These are phyloP conservation scores for Salisapilia sapeloensis DNA, from an alignment of 352 stramenopile genomes.

Conservation along the genomic window DNA sequence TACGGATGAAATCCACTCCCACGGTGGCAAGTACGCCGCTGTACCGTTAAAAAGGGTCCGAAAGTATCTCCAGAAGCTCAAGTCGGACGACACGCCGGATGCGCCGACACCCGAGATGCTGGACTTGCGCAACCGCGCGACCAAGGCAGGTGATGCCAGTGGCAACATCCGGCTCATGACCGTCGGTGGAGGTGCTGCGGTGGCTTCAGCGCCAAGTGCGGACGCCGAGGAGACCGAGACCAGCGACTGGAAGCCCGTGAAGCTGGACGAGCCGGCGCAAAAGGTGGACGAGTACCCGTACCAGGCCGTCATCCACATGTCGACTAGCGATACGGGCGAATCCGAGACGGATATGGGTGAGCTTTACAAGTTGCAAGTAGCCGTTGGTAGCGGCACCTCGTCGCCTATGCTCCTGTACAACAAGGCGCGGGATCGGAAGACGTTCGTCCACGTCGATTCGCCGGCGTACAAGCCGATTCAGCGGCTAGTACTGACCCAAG, in stretches of 20 bases:
- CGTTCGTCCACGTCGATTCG: constrained; percentile 72
- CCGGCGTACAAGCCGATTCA: constrained; percentile 55
- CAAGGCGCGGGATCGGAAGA: constrained; percentile 73
- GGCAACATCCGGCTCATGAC: constrained; percentile 64
- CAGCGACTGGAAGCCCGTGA: constrained; percentile 58
- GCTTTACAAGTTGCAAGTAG: constrained; percentile 85
- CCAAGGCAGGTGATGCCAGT: constrained; percentile 12
- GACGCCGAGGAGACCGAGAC: constrained; percentile 6
- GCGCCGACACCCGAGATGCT: constrained; percentile 2
- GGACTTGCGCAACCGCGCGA: neutral
- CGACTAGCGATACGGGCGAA: constrained; percentile 42
- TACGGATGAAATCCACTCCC: constrained; percentile 52
- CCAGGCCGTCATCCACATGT: constrained; percentile 78
- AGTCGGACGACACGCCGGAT: constrained; percentile 18
- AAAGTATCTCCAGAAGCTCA: constrained; percentile 76
- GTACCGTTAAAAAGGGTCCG: constrained; percentile 71
- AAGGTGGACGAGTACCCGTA: constrained; percentile 68
- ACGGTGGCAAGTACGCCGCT: constrained; percentile 59
- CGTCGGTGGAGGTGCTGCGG: no score
- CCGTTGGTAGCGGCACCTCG: constrained; percentile 43
- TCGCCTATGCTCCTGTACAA: constrained; percentile 83
- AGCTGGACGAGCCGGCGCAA: constrained; percentile 63
- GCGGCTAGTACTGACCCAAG: constrained; percentile 29
- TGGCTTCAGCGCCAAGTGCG: constrained; percentile 42
- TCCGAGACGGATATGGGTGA: constrained; percentile 56